Evolutionary conservation across 2,329 filamentous ascomycete species (phyloP).

Genomic region (Diaporthe longicolla): DNA sequence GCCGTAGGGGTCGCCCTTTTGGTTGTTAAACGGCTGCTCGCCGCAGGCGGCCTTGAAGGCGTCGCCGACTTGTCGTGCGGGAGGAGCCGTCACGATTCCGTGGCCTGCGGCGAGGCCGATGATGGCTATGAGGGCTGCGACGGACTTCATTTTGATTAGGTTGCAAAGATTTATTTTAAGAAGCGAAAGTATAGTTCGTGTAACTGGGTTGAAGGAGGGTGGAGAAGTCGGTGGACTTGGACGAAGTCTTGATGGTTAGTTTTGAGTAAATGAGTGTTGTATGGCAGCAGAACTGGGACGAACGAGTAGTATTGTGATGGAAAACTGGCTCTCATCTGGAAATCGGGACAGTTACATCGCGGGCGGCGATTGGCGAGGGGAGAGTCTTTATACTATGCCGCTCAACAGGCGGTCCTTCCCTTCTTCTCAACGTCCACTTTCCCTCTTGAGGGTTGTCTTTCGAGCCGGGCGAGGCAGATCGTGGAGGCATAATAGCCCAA

Average conservation of each 20-base stretch:
- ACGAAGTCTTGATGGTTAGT: not conserved
- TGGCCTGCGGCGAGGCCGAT: slow-evolving; percentile 42
- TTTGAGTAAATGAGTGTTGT: slow-evolving; percentile 10
- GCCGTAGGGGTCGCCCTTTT: slow-evolving; percentile 37
- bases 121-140: slow-evolving; percentile 42
- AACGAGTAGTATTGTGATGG: slow-evolving; percentile 20
- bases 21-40: slow-evolving; percentile 45
- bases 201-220: slow-evolving; percentile 5
- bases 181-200: slow-evolving; percentile 11
- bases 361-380: not conserved
- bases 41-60: slow-evolving; percentile 47
- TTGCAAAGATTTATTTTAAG: not conserved
- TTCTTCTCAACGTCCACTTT: slow-evolving; percentile 18
- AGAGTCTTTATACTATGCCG: not conserved
- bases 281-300: not conserved
- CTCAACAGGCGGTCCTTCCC: not conserved
- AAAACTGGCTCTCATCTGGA: slow-evolving; percentile 12
- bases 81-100: slow-evolving; percentile 44
- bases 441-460: slow-evolving; percentile 15
- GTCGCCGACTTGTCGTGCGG: slow-evolving; percentile 43
- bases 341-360: not conserved
- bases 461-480: not conserved
- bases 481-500: slow-evolving; percentile 2
- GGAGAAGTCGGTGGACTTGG: not conserved
- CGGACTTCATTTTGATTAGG: slow-evolving; percentile 32